Conservation (phyloP, 2,329 filamentous ascomycete genomes). For the Ceratocystis cacaofunesta region DNA sequence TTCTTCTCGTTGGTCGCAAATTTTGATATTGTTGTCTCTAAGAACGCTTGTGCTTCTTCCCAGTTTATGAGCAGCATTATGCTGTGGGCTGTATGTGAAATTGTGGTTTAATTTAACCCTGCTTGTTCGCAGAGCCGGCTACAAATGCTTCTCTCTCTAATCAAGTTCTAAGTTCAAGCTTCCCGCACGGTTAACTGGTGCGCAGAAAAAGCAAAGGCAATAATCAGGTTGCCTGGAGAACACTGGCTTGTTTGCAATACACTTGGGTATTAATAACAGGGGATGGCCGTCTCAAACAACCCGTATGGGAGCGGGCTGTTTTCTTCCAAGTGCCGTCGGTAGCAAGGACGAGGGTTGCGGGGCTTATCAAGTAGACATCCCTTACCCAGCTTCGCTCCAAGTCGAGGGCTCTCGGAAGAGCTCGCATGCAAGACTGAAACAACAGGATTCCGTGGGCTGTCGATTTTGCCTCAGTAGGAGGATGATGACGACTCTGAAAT, state of each 20-base stretch:
- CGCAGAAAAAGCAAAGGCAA: neutral
- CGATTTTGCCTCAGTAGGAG: neutral
- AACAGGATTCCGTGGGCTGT: neutral
- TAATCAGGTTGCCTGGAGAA: neutral
- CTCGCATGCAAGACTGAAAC: neutral
- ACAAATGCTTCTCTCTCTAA: neutral
- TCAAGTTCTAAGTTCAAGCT: neutral
- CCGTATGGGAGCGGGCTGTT: neutral
- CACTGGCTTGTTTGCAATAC: neutral
- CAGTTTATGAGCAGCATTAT: neutral
- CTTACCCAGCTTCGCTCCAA: neutral
- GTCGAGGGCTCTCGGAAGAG: neutral
- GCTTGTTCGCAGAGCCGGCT: neutral
- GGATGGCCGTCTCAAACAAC: neutral
- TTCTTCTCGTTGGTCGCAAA: conserved; percentile 1
- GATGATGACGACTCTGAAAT: neutral
- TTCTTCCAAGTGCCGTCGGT: neutral
- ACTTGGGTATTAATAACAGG: neutral
- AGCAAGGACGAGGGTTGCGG: neutral
- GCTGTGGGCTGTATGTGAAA: neutral
- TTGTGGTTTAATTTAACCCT: neutral
- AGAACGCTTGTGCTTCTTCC: neutral
- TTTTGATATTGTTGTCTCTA: conserved; percentile 4
- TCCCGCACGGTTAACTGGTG: neutral
- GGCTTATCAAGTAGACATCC: neutral